Evolutionary conservation across 352 stramenopile genomes (phyloP), one percentile per base, ranked within the genome.

Genomic region (Pythium rhizo-oryzae): DNA sequence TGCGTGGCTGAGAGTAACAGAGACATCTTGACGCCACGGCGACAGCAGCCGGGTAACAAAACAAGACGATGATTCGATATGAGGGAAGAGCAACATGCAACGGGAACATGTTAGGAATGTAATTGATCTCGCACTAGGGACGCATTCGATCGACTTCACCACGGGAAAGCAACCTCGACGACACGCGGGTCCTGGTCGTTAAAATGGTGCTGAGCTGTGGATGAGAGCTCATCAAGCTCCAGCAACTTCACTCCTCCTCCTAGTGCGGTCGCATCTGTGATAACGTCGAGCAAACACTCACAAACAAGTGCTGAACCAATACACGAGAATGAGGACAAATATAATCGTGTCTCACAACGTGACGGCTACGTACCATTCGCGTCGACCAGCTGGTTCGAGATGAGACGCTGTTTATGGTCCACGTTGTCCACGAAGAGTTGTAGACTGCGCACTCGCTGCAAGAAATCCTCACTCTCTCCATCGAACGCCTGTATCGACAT

Each of bases 401-500:
- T 16, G 19, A 15, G 6, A 8, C 56, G 55, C 6, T 55, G 24
- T 11, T 60, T n/a, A 1, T 28, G 25, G 8, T 11, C 19, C 12
- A 67, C 65, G 24, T 64, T 43, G 15, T 67, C 65, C 4, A 67
- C 37, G 35, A 72, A 72, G 18, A 52, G 23, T 28, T 72, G 52
- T 23, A 67, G 33, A 15, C 24, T 28, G 11, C 59, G 65, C 13
- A 67, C 13, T 37, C 59, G 51, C 30, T 54, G n/a, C 4, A 63
- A 12, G 23, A 72, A 72, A 1, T 59, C 23, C 25, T 65, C 55
- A 21, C 59, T 53, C 37, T 64, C 61, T 3, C 24, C 47, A 33
- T n/a, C 52, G 28, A 30, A 44, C 16, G 1, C 12, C 64, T 71
- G 33, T n/a, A 47, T 11, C 30, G 1, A 7, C 43, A 64, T 18